Evolutionary conservation across 441 rosid genomes (phyloP), one percentile per base, ranked within the genome.

Genomic region (Breynia disticha): DNA sequence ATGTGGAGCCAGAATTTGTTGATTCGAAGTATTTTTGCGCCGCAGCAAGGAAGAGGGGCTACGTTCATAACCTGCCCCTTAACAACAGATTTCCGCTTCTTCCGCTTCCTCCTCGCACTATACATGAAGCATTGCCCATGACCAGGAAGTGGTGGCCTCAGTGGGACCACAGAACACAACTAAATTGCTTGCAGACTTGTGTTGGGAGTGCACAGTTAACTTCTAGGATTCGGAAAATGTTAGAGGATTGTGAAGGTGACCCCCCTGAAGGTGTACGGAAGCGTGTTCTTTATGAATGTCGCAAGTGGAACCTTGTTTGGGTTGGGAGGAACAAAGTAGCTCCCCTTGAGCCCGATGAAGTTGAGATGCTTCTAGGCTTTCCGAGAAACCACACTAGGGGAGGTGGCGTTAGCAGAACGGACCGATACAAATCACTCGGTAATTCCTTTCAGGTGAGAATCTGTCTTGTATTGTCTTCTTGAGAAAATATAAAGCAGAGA

Each of bases 281-380:
- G 56, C 73, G 13, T 37, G 81, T 91, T 16, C 59, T 88, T 8
- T 75, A 82, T 1, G 72, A 88, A 38, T 82, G 95, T 62, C 72
- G 78, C 19, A 91, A 67, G 58, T 91, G 98, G 98, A 91, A 91
- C 53, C 69, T 91, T 1, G 95, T 91, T 0, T 91, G 97, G 98
- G 97, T 91, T 46, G 97, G 97, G 43, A 68, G 69, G 67, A 84
- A 88, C 51, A 91, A 84, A 65, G 72, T 81, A 7, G 98, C 98
- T 15, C 87, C 95, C 13, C 84, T 91, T 8, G 97, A 91, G 52
- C 78, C 95, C 1, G 95, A 84, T 56, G 98, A 91, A 53, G 83
- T 88, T 41, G 98, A 91, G 64, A 76, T 73, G 80, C 83, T 91
- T 56, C 56, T 91, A 28, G 98, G 95, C 0, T 91, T 88, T 61